Percentiles rank a stretch among this genome's conserved stretches.
These are phyloP conservation scores for Ceratocystis papillata DNA, from an alignment of 2,329 filamentous ascomycete genomes.

Conservation along the genomic window DNA sequence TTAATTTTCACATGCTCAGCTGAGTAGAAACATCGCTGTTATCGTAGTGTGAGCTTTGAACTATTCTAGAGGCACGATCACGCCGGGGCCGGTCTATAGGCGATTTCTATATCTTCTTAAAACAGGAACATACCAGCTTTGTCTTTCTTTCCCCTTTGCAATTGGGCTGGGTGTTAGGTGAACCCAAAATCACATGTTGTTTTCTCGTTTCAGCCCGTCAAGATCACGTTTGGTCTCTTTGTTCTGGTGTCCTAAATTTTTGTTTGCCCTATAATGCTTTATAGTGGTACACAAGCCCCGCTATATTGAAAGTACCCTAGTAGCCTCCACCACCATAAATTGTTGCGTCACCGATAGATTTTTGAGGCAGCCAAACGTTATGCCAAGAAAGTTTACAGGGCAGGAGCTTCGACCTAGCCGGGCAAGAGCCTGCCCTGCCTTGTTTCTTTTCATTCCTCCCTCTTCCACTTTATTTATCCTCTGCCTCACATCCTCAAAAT, in stretches of 20 bases:
- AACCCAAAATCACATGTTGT: not conserved
- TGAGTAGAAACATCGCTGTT: too few relatives aligned
- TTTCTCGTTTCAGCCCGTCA: not conserved
- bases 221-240: not conserved
- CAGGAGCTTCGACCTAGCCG: not conserved
- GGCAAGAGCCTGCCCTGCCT: not conserved
- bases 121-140: not conserved
- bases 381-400: not conserved
- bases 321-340: not conserved
- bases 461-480: not conserved
- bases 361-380: slow-evolving; percentile 5
- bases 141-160: not conserved
- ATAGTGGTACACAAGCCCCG: too few relatives aligned
- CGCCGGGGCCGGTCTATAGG: too few relatives aligned
- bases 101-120: not conserved
- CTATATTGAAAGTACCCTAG: not conserved
- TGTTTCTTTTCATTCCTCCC: slow-evolving; percentile 5
- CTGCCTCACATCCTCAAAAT: not conserved
- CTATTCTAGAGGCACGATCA: too few relatives aligned
- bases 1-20: slow-evolving; percentile 5
- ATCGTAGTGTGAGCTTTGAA: too few relatives aligned
- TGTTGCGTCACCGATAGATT: not conserved
- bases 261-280: not conserved
- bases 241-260: not conserved
- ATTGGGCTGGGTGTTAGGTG: not conserved